Percentiles rank a stretch among this genome's conserved stretches.
phyloP scores from a whole-genome alignment of 2,329 filamentous ascomycete genomes.

The Fusarium protoensiforme region DNA sequence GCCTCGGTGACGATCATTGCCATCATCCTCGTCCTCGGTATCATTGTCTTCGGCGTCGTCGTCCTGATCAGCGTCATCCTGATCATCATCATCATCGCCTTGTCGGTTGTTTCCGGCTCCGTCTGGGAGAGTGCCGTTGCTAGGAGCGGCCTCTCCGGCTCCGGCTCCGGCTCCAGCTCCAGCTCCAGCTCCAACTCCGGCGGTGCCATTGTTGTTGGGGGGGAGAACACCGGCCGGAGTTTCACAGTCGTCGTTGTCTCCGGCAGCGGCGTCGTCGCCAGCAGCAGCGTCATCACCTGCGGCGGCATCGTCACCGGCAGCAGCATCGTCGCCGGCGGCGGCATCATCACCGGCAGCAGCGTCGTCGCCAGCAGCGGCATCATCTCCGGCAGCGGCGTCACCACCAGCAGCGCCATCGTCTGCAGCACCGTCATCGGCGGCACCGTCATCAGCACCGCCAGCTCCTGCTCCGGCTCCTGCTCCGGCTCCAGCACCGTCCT shows the following conservation, averaged over 20 bases:
- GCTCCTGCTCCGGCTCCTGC: not conserved
- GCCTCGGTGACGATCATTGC: not conserved
- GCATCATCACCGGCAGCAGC: not conserved
- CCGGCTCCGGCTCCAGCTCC: not conserved
- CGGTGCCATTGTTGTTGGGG: not conserved
- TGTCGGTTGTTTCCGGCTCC: not conserved
- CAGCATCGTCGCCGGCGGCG: not conserved
- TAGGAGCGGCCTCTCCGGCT: not conserved
- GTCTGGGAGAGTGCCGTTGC: not conserved
- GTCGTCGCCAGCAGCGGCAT: not conserved
- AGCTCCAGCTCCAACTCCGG: not conserved
- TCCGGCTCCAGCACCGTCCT: slow-evolving; percentile 39
- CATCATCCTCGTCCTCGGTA: not conserved
- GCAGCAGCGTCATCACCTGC: not conserved
- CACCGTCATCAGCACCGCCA: not conserved
- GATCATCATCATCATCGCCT: not conserved
- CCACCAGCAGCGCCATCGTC: not conserved
- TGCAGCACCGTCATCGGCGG: not conserved
- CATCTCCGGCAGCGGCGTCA: not conserved
- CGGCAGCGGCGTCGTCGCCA: slow-evolving; percentile 33
- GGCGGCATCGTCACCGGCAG: not conserved
- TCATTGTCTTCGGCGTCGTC: not conserved
- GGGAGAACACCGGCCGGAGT: not conserved
- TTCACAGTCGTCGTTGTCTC: slow-evolving; percentile 27
- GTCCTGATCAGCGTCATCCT: not conserved